Evolutionary conservation across 2,329 filamentous ascomycete genomes (phyloP), one percentile per base, ranked within the genome.

Genomic region (Hypoxylon sp.): DNA sequence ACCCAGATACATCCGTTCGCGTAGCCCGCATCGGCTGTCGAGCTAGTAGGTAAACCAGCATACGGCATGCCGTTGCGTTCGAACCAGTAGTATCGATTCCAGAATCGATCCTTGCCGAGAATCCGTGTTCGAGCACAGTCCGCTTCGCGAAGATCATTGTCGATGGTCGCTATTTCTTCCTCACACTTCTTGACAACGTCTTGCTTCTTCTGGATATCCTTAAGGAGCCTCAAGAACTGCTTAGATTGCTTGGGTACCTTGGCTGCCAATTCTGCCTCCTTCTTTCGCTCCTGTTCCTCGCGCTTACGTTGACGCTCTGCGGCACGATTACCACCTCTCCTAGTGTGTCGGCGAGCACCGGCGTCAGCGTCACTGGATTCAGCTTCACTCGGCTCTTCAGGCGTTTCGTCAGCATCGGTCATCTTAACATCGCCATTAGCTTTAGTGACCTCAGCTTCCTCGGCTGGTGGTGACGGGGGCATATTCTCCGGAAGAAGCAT

Each of bases 71-170:
- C 96, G 76, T 98, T 99, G 70, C 95, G 91, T 81, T 99, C 96
- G 79, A 98, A 98, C 95, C 96, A 99, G 84, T 97, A 98, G 81
- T 98, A 99, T 59, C 95, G 90, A 80, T 99, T 98, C 90, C 95
- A 97, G 84, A 97, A 99, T 48, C 96, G 90, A 81, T 99, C 96
- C 79, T 96, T 95, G 67, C 96, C 96, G 26, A 99, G 85, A 17
- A 95, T 90, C 70, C 93, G 91, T 17, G 94, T 97, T 68, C 96
- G 91, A 37, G 94, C 93, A 75, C 95, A 97, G 80, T 98, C 93
- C 44, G 94, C 94, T 81, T 98, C 95, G 57, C 96, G 92, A 50
- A 99, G 85, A 78, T 98, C 94, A 75, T 97, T 94, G 74, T 98
- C 95, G 56, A 97, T 88, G 33, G 91, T 87, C 3, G 90, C 90